Base-by-base conservation (phyloP, 2,329 filamentous ascomycete genomes). In the Epicoccum nigrum region DNA sequence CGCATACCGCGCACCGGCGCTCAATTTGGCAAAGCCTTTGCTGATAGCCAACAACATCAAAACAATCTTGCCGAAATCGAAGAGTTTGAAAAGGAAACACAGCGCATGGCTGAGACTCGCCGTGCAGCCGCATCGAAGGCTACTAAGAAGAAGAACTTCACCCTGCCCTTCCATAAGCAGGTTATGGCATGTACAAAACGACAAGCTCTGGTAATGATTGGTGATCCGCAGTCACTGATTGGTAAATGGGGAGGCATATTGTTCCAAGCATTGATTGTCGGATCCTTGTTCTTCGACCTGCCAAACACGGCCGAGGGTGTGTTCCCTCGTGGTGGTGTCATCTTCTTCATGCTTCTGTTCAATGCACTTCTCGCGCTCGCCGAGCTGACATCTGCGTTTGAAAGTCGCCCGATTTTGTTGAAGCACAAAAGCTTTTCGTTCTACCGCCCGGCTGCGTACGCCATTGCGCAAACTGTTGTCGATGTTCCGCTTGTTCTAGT, bases 351-450 rank as follows among this genome's bases (percentile, higher is more conserved):
- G 49, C 70, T 87, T 1, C 73, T 87, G 1, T 86, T 86, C 74
- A 86, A 87, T 58, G 78, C 84, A 9, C 73, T 87, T 7, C 75
- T 86, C 25, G 83, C 85, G 4, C 67, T 87, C 38, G 81, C 82
- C 4, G 84, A 88, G 61, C 76, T 85, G 32, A 84, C 85, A 0
- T 71, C 83, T 1, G 80, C 84, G 0, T 89, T 88, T 57, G 72
- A 79, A 39, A 81, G 80, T 17, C 81, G 86, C 35, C 86, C 85
- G 0, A 87, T 90, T 48, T 70, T 90, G 31, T 73, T 87, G 45
- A 89, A 89, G 67, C 86, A 89, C 70, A 88, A 88, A 64, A 84
- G 80, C 19, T 89, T 88, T 57, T 85, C 84, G 0, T 88, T 89
- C 68, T 88, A 88, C 56, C 82, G 81, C 4, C 84, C 84, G 2